Evolutionary conservation across 148 eudicot genomes (phyloP).

Genomic region (Persicaria maculosa): DNA sequence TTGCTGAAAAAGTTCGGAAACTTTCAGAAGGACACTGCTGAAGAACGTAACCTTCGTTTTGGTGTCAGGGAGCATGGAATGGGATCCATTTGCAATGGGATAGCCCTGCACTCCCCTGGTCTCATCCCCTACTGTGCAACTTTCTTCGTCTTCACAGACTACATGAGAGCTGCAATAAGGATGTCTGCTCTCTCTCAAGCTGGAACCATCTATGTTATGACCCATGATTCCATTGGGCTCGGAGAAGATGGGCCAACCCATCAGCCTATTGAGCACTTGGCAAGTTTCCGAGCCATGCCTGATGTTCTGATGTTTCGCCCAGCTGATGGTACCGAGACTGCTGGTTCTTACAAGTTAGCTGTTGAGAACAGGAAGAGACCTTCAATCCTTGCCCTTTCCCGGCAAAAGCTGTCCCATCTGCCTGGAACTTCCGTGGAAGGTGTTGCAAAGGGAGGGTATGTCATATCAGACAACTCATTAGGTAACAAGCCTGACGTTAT

Average conservation of each 20-base stretch:
- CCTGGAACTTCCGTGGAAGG: constrained; percentile 86
- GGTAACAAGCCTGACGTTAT: constrained; percentile 89
- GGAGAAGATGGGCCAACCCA: constrained; percentile 99
- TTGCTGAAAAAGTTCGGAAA: constrained; percentile 82
- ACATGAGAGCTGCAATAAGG: constrained; percentile 94
- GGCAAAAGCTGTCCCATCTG: constrained; percentile 83
- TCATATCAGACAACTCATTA: constrained; percentile 57
- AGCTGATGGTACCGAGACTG: constrained; percentile 94
- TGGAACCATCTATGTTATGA: constrained; percentile 87
- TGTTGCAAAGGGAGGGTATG: constrained; percentile 77
- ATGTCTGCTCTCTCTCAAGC: constrained; percentile 80
- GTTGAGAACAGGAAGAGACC: constrained; percentile 56
- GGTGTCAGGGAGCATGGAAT: constrained; percentile 95
- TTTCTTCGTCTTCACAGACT: constrained; percentile 94
- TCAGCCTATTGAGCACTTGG: constrained; percentile 95
- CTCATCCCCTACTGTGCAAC: constrained; percentile 92
- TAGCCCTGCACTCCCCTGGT: constrained; percentile 87
- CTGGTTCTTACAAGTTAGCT: constrained; percentile 84
- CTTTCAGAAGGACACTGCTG: constrained; percentile 90
- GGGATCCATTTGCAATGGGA: constrained; percentile 94
- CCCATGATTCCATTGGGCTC: constrained; percentile 97
- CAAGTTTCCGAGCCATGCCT: constrained; percentile 99
- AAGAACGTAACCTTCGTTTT: constrained; percentile 82
- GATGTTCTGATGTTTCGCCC: constrained; percentile 89
- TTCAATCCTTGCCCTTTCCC: constrained; percentile 79